Percentiles rank a stretch among this genome's conserved stretches.
These are phyloP conservation scores for Penicillium paneum DNA, from an alignment of 2,329 filamentous ascomycete genomes.

Conservation along the genomic window DNA sequence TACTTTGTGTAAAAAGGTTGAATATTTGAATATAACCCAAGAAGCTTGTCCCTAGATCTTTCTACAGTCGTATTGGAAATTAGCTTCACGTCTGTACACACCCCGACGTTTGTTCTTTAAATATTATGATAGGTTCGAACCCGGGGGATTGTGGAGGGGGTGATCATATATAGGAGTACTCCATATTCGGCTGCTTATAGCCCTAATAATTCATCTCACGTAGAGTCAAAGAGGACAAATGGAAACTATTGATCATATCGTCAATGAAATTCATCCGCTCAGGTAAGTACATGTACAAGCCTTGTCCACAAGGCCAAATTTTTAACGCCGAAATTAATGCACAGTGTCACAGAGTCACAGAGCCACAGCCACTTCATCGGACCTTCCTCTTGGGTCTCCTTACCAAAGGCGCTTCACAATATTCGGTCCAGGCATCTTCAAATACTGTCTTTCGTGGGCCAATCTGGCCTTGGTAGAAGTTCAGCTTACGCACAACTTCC, in stretches of 20 bases:
- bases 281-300: slow-evolving; percentile 23
- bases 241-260: slow-evolving; percentile 3
- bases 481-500: slow-evolving; percentile 76
- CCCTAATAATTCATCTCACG: background rate
- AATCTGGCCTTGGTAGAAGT: slow-evolving; percentile 61
- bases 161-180: background rate
- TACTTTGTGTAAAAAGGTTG: background rate
- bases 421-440: slow-evolving; percentile 56
- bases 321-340: slow-evolving; percentile 24
- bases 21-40: slow-evolving; percentile 8
- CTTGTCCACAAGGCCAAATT: slow-evolving; percentile 12
- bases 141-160: background rate
- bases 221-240: background rate
- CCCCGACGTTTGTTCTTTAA: background rate
- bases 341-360: slow-evolving; percentile 10
- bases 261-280: slow-evolving; percentile 7
- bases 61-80: slow-evolving; percentile 10
- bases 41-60: slow-evolving; percentile 7
- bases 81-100: slow-evolving; percentile 7
- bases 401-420: slow-evolving; percentile 22
- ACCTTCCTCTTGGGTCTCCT: slow-evolving; percentile 17
- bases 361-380: slow-evolving; percentile 3
- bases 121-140: background rate
- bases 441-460: slow-evolving; percentile 60
- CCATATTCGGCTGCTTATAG: background rate